Evolutionary conservation across 331 rosid genomes (phyloP), one percentile per base, ranked within the genome.

Genomic region (Quercus phellos): DNA sequence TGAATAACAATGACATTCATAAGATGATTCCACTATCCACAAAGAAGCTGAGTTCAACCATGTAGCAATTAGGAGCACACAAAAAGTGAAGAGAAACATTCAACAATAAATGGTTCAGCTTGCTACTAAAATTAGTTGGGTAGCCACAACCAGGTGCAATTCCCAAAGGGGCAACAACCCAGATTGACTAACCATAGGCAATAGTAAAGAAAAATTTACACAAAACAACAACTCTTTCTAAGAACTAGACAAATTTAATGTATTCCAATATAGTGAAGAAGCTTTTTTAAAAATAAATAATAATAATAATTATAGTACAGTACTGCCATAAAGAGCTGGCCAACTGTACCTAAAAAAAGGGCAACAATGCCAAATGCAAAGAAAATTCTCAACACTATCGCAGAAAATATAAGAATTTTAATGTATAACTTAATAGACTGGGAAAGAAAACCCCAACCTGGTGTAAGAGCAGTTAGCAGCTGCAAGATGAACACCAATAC

Each of bases 401-500:
- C 21, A 5, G 38, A 17, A 16, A 64, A 17, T 30, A 30, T 18
- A 32, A 64, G 18, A 30, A 61, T 26, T 61, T 27, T 12, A 64
- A 30, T 14, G 24, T 18, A 64, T 8, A 64, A 4, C 7, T 32
- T 32, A 64, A 8, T 30, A 64, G 16, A 64, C 19, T 64, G 18
- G 29, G 59, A 19, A 63, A 81, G 55, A 71, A 54, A 82, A 76
- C 56, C 73, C 84, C 80, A 55, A 94, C 98, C 98, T 87, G 81
- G 70, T 55, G 54, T 80, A 54, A 72, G 95, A 81, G 66, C 70
- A 80, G 75, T 83, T 77, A 63, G 85, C 84, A 77, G 94, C 85
- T 29, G 96, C 66, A 78, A 94, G 91, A 77, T 89, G 96, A 83
- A 94, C 86, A 79, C 97, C 97, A 84, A 58, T 26, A 68, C 97